phyloP scores from a whole-genome alignment of 805 yeast species.

The Yarrowia phangngaensis region DNA sequence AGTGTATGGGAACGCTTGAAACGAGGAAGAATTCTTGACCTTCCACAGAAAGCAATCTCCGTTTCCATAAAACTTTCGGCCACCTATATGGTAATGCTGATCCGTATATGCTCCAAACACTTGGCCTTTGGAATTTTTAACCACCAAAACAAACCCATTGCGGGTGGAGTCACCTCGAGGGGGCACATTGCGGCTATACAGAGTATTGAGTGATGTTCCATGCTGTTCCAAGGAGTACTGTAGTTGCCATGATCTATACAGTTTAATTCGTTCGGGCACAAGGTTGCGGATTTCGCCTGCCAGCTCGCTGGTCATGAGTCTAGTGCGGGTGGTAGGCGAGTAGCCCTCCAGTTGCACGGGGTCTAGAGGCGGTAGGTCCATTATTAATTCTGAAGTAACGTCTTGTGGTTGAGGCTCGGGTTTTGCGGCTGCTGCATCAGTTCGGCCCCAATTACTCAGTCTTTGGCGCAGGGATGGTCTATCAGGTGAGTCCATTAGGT shows the following conservation, averaged over 20 bases:
- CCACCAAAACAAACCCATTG: slow-evolving; percentile 69
- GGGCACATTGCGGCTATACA: slow-evolving; percentile 47
- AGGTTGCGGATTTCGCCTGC: slow-evolving; percentile 71
- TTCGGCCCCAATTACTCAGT: slow-evolving; percentile 25
- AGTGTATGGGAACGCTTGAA: slow-evolving; percentile 82
- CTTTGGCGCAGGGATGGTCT: slow-evolving; percentile 21
- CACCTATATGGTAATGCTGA: slow-evolving; percentile 64
- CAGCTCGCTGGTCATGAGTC: slow-evolving; percentile 56
- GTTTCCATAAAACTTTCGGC: slow-evolving; percentile 78
- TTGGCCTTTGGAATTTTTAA: slow-evolving; percentile 60
- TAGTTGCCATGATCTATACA: slow-evolving; percentile 72
- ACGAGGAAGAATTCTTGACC: slow-evolving; percentile 44
- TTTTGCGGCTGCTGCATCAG: neutral
- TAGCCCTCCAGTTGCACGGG: slow-evolving; percentile 54
- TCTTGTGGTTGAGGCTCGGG: neutral
- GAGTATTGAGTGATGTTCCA: slow-evolving; percentile 79
- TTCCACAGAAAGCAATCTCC: slow-evolving; percentile 96
- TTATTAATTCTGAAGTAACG: neutral
- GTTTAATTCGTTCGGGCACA: slow-evolving; percentile 74
- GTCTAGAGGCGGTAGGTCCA: slow-evolving; percentile 33
- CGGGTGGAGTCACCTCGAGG: slow-evolving; percentile 40
- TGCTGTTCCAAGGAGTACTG: slow-evolving; percentile 85
- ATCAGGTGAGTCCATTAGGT: slow-evolving; percentile 18
- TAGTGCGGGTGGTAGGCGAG: slow-evolving; percentile 51
- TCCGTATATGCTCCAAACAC: slow-evolving; percentile 74